Evolutionary conservation across 192 early-diverging fungal species (phyloP).

Genomic region (Coemansia sp.): DNA sequence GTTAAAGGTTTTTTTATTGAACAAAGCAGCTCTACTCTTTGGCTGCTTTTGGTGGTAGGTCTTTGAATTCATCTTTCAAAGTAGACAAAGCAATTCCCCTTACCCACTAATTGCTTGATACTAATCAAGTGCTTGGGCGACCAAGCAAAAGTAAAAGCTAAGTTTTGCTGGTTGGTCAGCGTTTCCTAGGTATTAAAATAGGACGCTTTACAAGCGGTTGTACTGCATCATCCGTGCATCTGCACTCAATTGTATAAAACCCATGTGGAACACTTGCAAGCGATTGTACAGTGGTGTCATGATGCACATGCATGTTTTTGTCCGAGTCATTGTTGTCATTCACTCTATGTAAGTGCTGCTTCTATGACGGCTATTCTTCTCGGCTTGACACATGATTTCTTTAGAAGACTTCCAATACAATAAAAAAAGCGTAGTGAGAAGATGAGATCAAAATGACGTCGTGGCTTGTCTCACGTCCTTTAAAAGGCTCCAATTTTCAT

Average conservation of each 20-base stretch:
- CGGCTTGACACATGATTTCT: conserved; percentile 1
- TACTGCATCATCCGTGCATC: background rate
- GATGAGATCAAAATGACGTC: background rate
- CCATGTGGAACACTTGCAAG: background rate
- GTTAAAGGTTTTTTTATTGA: too few relatives aligned
- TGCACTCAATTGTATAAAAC: background rate
- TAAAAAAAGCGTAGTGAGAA: background rate
- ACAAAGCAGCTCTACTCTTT: too few relatives aligned
- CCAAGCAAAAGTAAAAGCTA: too few relatives aligned
- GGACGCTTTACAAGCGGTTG: background rate
- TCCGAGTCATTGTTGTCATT: background rate
- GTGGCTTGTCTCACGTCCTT: background rate
- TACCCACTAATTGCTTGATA: too few relatives aligned
- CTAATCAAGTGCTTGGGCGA: too few relatives aligned
- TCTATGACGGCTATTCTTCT: background rate
- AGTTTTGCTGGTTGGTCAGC: background rate
- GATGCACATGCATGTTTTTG: background rate
- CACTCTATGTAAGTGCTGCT: background rate
- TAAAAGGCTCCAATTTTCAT: background rate
- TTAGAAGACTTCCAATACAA: background rate
- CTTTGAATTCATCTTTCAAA: too few relatives aligned
- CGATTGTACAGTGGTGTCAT: background rate
- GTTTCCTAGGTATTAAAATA: background rate
- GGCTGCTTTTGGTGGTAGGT: too few relatives aligned
- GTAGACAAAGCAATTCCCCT: too few relatives aligned